These are phyloP conservation scores for Cyberlindnera petersonii DNA, from an alignment of 805 yeast species.

Conservation along the genomic window DNA sequence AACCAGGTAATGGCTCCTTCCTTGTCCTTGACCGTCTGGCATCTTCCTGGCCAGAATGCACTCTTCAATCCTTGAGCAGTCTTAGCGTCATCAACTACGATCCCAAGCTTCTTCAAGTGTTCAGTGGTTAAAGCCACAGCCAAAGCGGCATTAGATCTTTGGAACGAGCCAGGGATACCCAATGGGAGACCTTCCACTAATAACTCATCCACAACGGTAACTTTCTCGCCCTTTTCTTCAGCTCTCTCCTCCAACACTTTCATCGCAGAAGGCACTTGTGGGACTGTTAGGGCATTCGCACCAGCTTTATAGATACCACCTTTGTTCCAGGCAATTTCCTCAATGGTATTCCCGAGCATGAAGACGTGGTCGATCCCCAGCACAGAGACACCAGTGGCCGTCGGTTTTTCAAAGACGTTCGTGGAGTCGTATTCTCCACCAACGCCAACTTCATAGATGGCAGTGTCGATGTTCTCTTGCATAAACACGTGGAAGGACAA, in stretches of 20 bases:
- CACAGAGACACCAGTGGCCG: slow-evolving; percentile 79
- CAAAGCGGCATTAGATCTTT: slow-evolving; percentile 78
- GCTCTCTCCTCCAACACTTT: slow-evolving; percentile 64
- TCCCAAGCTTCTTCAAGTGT: slow-evolving; percentile 51
- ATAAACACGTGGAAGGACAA: slow-evolving; percentile 88
- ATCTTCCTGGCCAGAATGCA: slow-evolving; percentile 94
- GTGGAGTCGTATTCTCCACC: slow-evolving; percentile 99
- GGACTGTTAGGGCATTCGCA: slow-evolving; percentile 63
- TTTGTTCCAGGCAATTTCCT: slow-evolving; percentile 93
- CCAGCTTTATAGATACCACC: slow-evolving; percentile 82
- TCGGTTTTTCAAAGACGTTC: slow-evolving; percentile 73
- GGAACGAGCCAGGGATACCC: slow-evolving; percentile 85
- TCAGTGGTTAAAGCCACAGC: slow-evolving; percentile 69
- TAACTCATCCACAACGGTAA: slow-evolving; percentile 46
- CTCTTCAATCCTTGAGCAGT: slow-evolving; percentile 51
- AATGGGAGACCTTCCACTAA: slow-evolving; percentile 37
- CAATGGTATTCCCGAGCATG: slow-evolving; percentile 82
- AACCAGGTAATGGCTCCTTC: slow-evolving; percentile 59
- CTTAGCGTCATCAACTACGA: slow-evolving; percentile 27
- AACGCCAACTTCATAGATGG: slow-evolving; percentile 95
- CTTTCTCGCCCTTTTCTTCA: slow-evolving; percentile 48
- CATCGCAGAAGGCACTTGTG: slow-evolving; percentile 53
- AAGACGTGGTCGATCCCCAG: slow-evolving; percentile 84
- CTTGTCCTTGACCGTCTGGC: slow-evolving; percentile 57
- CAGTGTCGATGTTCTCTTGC: slow-evolving; percentile 86